Conservation (phyloP, 2,329 filamentous ascomycete species). For the Xylaria sp. region DNA sequence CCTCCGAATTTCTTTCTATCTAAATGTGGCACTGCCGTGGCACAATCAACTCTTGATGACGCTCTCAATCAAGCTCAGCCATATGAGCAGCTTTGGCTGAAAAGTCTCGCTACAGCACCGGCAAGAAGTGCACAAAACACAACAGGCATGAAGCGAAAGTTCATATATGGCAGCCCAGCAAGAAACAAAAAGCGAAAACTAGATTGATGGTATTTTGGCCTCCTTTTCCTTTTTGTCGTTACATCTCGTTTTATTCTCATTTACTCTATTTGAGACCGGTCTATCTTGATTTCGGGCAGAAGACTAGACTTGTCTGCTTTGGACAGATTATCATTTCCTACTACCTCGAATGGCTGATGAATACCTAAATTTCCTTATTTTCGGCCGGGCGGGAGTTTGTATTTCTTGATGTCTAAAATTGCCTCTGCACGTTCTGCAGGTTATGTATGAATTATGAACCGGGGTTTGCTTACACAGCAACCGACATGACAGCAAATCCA, state of each 20-base stretch:
- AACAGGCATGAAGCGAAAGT: background rate
- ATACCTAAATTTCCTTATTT: background rate
- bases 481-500: background rate
- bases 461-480: background rate
- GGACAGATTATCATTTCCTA: too few relatives aligned
- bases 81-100: background rate
- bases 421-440: background rate
- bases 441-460: background rate
- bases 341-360: too few relatives aligned
- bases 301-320: too few relatives aligned
- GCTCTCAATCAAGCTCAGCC: background rate
- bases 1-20: background rate
- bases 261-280: background rate
- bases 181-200: background rate
- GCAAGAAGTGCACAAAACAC: background rate
- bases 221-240: background rate
- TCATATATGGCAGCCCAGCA: background rate
- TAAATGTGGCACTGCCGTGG: background rate
- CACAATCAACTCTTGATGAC: background rate
- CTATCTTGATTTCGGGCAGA: background rate
- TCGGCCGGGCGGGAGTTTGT: background rate
- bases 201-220: background rate
- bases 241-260: background rate
- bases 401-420: background rate
- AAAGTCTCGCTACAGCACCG: background rate